phyloP scores from a whole-genome alignment of 2,329 filamentous ascomycete genomes.

The Paecilomyces variotii region DNA sequence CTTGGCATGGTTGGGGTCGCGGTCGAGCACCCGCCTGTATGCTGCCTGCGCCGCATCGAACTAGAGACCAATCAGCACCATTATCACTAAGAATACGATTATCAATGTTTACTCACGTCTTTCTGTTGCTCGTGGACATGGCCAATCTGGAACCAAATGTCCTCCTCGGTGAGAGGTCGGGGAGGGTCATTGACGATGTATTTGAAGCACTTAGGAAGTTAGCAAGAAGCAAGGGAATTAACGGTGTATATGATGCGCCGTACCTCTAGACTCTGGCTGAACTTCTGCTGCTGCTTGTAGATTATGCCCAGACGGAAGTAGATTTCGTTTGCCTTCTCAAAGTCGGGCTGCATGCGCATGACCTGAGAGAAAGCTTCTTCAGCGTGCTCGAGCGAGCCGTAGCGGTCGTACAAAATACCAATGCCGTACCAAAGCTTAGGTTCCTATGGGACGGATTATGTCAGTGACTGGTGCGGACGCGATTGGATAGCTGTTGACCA shows the following conservation, averaged over 20 bases:
- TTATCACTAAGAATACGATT: not conserved
- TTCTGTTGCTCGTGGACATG: constrained; percentile 99
- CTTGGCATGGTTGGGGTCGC: constrained; percentile 94
- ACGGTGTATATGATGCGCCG: constrained; percentile 16
- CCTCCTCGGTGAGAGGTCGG: constrained; percentile 85
- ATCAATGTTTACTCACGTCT: constrained; percentile 58
- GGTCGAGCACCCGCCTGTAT: constrained; percentile 86
- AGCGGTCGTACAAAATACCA: constrained; percentile 92
- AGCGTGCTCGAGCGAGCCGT: constrained; percentile 91
- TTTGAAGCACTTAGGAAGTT: constrained; percentile 66
- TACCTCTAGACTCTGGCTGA: constrained; percentile 83
- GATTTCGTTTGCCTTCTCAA: constrained; percentile 98
- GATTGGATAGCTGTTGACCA: constrained; percentile 18
- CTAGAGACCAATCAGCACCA: constrained; percentile 43
- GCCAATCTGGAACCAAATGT: constrained; percentile 99
- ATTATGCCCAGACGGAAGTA: constrained; percentile 99
- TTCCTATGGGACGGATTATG: constrained; percentile 49
- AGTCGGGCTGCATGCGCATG: constrained; percentile 96
- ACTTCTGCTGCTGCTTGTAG: constrained; percentile 97
- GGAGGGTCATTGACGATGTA: constrained; percentile 94
- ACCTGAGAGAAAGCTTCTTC: constrained; percentile 98
- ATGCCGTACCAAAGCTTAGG: constrained; percentile 99
- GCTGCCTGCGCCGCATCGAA: constrained; percentile 89
- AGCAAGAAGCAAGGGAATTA: constrained; percentile 3
- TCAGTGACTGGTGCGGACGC: constrained; percentile 5